Evolutionary conservation across 2,329 filamentous ascomycete genomes (phyloP).

Genomic region (Escovopsis sp.): DNA sequence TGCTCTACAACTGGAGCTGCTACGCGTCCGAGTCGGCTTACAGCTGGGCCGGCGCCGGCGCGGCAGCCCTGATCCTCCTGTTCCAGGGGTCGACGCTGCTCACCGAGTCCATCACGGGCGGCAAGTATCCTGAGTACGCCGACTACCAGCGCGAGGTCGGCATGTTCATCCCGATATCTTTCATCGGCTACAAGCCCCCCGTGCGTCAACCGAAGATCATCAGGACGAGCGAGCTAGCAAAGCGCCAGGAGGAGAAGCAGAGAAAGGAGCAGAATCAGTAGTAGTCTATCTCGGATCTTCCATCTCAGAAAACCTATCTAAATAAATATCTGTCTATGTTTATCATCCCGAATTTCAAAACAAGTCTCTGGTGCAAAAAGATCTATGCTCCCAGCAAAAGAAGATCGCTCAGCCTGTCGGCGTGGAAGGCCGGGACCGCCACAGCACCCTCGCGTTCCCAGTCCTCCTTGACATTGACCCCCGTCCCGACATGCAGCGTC

Average conservation of each 20-base stretch:
- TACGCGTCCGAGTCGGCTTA: slow-evolving; percentile 54
- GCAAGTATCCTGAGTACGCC: slow-evolving; percentile 80
- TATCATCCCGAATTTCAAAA: no score
- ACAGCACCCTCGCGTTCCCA: slow-evolving; percentile 55
- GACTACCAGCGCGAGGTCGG: slow-evolving; percentile 73
- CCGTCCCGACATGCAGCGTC: slow-evolving; percentile 80
- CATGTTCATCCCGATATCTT: slow-evolving; percentile 58
- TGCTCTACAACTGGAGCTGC: slow-evolving; percentile 79
- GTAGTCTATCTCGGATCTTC: slow-evolving; percentile 1
- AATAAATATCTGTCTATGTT: no score
- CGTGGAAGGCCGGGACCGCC: slow-evolving; percentile 67
- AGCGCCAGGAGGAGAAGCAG: slow-evolving; percentile 24
- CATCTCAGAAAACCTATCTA: no score
- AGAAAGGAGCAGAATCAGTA: slow-evolving; percentile 22
- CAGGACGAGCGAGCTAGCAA: slow-evolving; percentile 34
- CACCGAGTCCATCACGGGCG: slow-evolving; percentile 65
- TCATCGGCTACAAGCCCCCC: slow-evolving; percentile 28
- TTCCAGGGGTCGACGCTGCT: slow-evolving; percentile 85
- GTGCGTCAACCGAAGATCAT: slow-evolving; percentile 29
- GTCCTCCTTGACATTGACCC: slow-evolving; percentile 74
- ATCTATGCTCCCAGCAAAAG: slow-evolving; percentile 5
- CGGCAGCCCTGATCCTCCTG: slow-evolving; percentile 54
- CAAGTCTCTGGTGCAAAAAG: no score
- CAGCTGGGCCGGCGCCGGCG: slow-evolving; percentile 67
- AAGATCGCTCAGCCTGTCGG: slow-evolving; percentile 73